Conservation (phyloP, 75 land plant genomes). For the Picea sitchensis region DNA sequence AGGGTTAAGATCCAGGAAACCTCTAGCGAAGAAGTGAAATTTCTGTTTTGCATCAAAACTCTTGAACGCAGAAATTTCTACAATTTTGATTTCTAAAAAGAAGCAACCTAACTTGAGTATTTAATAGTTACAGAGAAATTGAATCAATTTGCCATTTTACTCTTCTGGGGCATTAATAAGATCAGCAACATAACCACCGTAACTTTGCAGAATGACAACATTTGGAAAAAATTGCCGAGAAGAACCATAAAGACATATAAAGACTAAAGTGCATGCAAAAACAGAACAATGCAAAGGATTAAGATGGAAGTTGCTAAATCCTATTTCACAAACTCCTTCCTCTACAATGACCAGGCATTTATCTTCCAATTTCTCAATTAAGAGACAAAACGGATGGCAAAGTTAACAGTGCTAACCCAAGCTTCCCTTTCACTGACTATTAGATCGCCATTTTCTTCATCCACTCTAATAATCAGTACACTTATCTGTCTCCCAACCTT, state of each 20-base stretch:
- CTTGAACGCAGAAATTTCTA: too few relatives aligned
- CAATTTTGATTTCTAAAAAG: not conserved
- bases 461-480: constrained; percentile 54
- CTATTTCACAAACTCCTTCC: not conserved
- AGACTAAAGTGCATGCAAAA: too few relatives aligned
- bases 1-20: too few relatives aligned
- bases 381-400: constrained; percentile 1
- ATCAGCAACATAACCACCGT: not conserved
- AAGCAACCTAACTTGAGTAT: not conserved
- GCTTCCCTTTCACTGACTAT: constrained; percentile 84
- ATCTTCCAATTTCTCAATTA: constrained; percentile 4
- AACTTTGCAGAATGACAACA: not conserved
- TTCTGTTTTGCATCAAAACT: too few relatives aligned
- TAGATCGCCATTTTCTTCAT: constrained; percentile 68
- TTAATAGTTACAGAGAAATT: not conserved
- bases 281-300: too few relatives aligned
- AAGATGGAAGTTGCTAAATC: too few relatives aligned
- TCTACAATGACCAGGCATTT: not conserved
- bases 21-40: too few relatives aligned
- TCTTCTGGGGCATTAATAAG: not conserved
- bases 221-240: too few relatives aligned
- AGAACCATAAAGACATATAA: too few relatives aligned
- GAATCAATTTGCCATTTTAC: not conserved
- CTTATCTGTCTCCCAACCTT: constrained; percentile 64
- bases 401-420: constrained; percentile 47